Evolutionary conservation across 371 early-diverging fungal species (phyloP), one percentile per base, ranked within the genome.

Genomic region (Dichotomocladium elegans): DNA sequence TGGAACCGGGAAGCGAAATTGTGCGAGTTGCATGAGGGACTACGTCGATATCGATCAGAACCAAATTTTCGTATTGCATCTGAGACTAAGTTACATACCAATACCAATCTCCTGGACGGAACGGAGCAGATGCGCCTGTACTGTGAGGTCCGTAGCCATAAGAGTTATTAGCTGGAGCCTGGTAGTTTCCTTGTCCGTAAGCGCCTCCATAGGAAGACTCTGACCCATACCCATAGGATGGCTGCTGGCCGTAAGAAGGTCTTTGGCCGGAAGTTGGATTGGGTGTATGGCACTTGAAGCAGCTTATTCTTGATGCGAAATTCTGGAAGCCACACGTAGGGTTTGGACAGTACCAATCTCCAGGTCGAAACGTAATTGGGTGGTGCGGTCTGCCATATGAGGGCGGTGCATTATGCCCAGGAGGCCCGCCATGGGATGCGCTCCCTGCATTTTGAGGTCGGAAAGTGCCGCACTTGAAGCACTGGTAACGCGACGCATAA

Each of bases 291-390:
- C 87, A 87, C 11, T 74, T 66, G 58, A 80, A 68, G 47, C 87
- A 87, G 24, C 66, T 63, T 6, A 72, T 72, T 40, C 87, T 78
- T 4, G 83, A 82, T 1, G 88, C 88, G 67, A 89, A 91, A 61
- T 91, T 91, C 51, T 87, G 87, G 65, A 85, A 89, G 14, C 72
- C 63, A 63, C 91, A 91, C 1, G 61, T 53, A 1, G 73, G 66
- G 45, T 85, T 83, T 6, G 86, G 82, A 61, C 91, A 91, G 33
- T 84, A 81, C 91, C 91, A 77, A 58, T 86, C 86, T 12, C 86
- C 86, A 10, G 84, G 81, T 12, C 81, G 69, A 51, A 75, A 81
- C 34, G 57, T 46, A 17, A 52, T 28, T 46, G 53, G 58, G 11
- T 44, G 41, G 44, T 11, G 58, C 6, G 50, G 48, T 22, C 41